Evolutionary conservation across 768 basidiomycete species (phyloP).

Genomic region (Boletus pseudopeckii): DNA sequence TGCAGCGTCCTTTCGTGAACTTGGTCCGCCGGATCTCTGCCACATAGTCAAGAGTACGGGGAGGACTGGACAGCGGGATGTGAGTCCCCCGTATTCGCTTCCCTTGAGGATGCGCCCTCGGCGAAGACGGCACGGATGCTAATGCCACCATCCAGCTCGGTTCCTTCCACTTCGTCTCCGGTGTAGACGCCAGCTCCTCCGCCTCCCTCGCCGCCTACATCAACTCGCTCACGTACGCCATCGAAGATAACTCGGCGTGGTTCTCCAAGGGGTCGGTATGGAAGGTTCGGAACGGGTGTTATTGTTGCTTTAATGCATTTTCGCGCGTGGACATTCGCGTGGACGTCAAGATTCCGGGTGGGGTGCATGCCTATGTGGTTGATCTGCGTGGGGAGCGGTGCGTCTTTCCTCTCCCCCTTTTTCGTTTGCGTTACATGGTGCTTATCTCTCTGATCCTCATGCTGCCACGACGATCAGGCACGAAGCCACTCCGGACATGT

Average conservation of each 20-base stretch:
- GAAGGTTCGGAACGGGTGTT: slow-evolving; percentile 92
- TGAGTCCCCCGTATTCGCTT: slow-evolving; percentile 36
- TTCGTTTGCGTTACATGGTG: neutral
- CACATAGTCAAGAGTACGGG: slow-evolving; percentile 94
- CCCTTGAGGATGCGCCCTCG: neutral
- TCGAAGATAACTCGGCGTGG: slow-evolving; percentile 91
- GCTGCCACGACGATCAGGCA: slow-evolving; percentile 38
- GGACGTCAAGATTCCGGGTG: slow-evolving; percentile 98
- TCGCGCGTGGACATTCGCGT: slow-evolving; percentile 94
- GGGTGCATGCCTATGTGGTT: slow-evolving; percentile 90
- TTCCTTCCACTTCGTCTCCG: slow-evolving; percentile 96
- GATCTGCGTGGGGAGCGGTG: slow-evolving; percentile 93
- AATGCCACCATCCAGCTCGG: slow-evolving; percentile 54
- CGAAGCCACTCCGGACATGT: slow-evolving; percentile 86
- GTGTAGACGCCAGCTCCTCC: slow-evolving; percentile 98
- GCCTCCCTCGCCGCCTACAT: slow-evolving; percentile 97
- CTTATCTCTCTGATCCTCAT: neutral
- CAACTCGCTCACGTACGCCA: slow-evolving; percentile 94
- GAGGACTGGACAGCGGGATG: slow-evolving; percentile 80
- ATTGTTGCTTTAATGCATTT: slow-evolving; percentile 98
- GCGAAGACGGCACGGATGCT: neutral
- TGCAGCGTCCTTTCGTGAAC: slow-evolving; percentile 89
- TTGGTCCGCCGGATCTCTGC: slow-evolving; percentile 95
- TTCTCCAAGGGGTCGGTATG: slow-evolving; percentile 80
- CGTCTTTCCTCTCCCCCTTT: slow-evolving; percentile 24